These are phyloP conservation scores for Cerrena zonata DNA, from an alignment of 1,284 basidiomycete genomes.

Conservation along the genomic window DNA sequence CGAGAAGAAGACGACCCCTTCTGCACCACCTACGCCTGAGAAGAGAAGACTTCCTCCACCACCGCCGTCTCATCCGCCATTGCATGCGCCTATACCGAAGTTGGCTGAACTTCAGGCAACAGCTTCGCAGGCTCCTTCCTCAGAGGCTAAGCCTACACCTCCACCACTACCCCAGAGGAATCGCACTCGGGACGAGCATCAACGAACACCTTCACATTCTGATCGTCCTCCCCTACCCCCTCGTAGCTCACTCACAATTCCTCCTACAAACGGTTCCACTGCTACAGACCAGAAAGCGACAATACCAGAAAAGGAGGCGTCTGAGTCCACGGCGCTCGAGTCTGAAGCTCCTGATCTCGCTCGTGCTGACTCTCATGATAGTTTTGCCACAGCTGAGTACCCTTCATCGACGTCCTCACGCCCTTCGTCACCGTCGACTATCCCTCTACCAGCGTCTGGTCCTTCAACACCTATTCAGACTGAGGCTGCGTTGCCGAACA, in stretches of 20 bases:
- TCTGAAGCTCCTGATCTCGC: constrained; percentile 8
- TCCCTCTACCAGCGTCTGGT: constrained; percentile 41
- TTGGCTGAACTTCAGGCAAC: background rate
- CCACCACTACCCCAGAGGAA: constrained; percentile 22
- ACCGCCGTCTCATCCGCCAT: constrained; percentile 35
- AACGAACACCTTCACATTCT: background rate
- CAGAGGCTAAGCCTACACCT: constrained; percentile 7
- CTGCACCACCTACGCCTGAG: constrained; percentile 17
- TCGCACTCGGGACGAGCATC: constrained; percentile 11
- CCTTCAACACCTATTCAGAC: constrained; percentile 14
- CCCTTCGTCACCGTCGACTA: constrained; percentile 16
- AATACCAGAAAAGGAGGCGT: too few species aligned
- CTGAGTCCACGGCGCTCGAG: too few species aligned
- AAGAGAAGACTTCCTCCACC: constrained; percentile 25
- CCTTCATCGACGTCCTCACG: constrained; percentile 12
- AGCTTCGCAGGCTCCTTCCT: background rate
- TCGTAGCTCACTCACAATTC: background rate
- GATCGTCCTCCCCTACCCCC: constrained; percentile 1
- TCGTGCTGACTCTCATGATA: constrained; percentile 20
- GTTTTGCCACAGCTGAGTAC: constrained; percentile 30
- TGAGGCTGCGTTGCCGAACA: constrained; percentile 4
- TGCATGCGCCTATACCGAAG: constrained; percentile 13
- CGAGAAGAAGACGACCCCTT: constrained; percentile 14
- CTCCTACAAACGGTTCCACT: too few species aligned
- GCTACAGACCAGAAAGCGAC: too few species aligned